Percentiles rank a stretch among this genome's conserved stretches.
Conservation (phyloP, 1,284 basidiomycete species). For the Mycosarcoma mackinlayi region DNA sequence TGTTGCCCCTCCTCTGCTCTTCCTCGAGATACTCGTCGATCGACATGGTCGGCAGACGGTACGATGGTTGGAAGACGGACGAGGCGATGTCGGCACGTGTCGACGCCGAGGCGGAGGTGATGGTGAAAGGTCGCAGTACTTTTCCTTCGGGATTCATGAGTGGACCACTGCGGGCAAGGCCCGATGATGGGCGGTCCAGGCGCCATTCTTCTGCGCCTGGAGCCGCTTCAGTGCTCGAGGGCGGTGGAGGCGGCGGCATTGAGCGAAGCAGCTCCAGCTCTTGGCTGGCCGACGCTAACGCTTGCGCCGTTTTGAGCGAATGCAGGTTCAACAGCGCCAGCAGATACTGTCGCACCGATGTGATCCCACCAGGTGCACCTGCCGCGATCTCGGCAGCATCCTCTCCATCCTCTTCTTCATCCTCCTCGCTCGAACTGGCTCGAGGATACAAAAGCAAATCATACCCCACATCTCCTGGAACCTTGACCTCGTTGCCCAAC, state of each 20-base stretch:
- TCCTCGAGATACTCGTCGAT: constrained; percentile 94
- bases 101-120: constrained; percentile 45
- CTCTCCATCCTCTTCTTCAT: constrained; percentile 34
- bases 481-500: background rate
- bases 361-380: constrained; percentile 24
- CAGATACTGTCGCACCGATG: constrained; percentile 54
- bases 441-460: constrained; percentile 43
- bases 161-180: constrained; percentile 37
- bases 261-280: constrained; percentile 56
- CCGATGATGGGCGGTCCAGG: constrained; percentile 36
- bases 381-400: constrained; percentile 43
- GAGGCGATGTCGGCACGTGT: constrained; percentile 74
- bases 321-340: constrained; percentile 60
- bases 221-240: background rate
- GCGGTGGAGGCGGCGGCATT: constrained; percentile 43
- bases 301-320: constrained; percentile 28
- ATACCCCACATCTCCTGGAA: constrained; percentile 38
- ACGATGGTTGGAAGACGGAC: constrained; percentile 86
- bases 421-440: constrained; percentile 4
- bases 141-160: constrained; percentile 57
- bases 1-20: constrained; percentile 83
- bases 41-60: constrained; percentile 92
- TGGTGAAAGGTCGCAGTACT: constrained; percentile 64
- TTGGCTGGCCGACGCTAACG: constrained; percentile 43
- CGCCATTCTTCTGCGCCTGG: constrained; percentile 47